phyloP scores from a whole-genome alignment of 306 rosid genomes.

The Cyamopsis tetragonoloba region DNA sequence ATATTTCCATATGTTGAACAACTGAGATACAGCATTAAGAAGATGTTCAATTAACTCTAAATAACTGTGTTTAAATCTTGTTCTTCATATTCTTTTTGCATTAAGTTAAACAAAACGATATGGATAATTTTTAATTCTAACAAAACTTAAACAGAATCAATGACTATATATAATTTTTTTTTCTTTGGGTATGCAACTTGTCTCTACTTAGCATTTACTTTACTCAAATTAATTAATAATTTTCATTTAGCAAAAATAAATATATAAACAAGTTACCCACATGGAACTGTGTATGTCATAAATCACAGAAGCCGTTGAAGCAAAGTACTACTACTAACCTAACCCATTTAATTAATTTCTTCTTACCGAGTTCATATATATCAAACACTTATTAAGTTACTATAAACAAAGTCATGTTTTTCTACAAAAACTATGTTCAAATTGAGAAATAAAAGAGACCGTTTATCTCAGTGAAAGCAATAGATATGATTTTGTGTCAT shows the following conservation, averaged over 20 bases:
- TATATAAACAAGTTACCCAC: neutral
- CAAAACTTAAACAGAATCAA: neutral
- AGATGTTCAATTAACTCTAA: no score
- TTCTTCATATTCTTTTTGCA: neutral
- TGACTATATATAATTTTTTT: neutral
- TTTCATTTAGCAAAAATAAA: neutral
- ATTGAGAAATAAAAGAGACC: conserved; percentile 29
- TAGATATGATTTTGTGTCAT: conserved; percentile 21
- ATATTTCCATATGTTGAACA: no score
- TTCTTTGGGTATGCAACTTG: neutral
- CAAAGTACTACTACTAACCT: conserved; percentile 33
- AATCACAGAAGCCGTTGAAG: conserved; percentile 56
- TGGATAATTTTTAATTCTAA: neutral
- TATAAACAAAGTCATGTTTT: conserved; percentile 6
- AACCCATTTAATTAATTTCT: conserved; percentile 10
- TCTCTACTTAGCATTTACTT: neutral
- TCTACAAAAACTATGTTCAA: neutral
- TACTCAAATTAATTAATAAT: conserved; percentile 2
- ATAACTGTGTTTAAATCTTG: neutral
- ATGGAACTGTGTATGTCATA: conserved; percentile 12
- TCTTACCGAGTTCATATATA: neutral
- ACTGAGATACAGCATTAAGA: no score
- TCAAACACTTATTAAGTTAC: conserved; percentile 26
- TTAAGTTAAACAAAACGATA: neutral
- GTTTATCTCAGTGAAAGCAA: conserved; percentile 34